A percentile compares a stretch with the other conserved stretches of the same genome.
These are phyloP conservation scores for Irineochytrium annulatum DNA, from an alignment of 192 early-diverging fungal species.

Conservation along the genomic window DNA sequence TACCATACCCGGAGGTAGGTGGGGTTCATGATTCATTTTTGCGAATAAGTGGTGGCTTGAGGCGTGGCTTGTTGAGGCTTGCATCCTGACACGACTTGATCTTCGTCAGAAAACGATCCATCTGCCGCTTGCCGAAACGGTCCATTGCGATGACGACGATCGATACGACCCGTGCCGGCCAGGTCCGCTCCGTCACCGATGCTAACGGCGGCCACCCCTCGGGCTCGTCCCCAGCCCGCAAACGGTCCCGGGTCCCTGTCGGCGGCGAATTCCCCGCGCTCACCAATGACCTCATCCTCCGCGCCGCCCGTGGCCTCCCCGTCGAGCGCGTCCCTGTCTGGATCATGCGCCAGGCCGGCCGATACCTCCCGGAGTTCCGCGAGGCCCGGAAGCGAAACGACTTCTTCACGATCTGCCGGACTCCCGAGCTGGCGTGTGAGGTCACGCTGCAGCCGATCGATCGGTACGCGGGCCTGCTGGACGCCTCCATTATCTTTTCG, in stretches of 20 bases:
- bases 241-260: conserved; percentile 1
- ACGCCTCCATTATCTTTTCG: conserved; percentile 97
- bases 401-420: conserved; percentile 93
- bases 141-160: too few relatives aligned
- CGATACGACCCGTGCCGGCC: too few relatives aligned
- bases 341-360: conserved; percentile 98
- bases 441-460: conserved; percentile 97
- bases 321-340: conserved; percentile 77
- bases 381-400: conserved; percentile 75
- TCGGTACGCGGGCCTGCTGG: conserved; percentile 82
- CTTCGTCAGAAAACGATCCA: too few relatives aligned
- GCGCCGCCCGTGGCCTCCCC: conserved; percentile 70
- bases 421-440: conserved; percentile 85
- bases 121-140: too few relatives aligned
- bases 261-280: conserved; percentile 72
- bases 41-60: too few relatives aligned
- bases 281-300: conserved; percentile 87
- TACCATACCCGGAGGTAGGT: too few relatives aligned
- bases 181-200: too few relatives aligned
- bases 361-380: conserved; percentile 95
- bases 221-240: too few relatives aligned
- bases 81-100: too few relatives aligned
- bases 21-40: too few relatives aligned
- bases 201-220: too few relatives aligned
- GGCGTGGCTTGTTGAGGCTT: too few relatives aligned